Percentiles rank a stretch among this genome's conserved stretches.
Evolutionary conservation across 2,329 filamentous ascomycete genomes (phyloP).

Genomic region (Cladosporium sp.): DNA sequence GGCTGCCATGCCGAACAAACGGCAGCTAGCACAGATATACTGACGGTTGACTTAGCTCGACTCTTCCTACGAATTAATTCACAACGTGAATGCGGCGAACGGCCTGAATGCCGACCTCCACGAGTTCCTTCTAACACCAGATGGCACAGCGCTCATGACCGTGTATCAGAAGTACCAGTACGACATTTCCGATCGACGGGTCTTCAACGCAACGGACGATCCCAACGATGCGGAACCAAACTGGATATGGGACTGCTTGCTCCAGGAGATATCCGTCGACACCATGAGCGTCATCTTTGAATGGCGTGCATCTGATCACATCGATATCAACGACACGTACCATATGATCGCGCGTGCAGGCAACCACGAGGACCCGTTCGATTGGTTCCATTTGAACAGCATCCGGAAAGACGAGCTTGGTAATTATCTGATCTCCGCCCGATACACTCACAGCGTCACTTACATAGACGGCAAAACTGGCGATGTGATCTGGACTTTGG

Average conservation of each 20-base stretch:
- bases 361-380: conserved; percentile 38
- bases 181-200: conserved; percentile 20
- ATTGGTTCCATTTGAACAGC: conserved; percentile 54
- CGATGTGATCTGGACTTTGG: conserved; percentile 47
- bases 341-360: conserved; percentile 28
- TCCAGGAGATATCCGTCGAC: conserved; percentile 25
- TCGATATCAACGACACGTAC: conserved; percentile 40
- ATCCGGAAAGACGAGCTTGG: conserved; percentile 47
- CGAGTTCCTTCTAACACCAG: conserved; percentile 39
- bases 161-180: conserved; percentile 26
- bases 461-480: conserved; percentile 45
- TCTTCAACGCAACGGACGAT: conserved; percentile 26
- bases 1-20: too few species aligned
- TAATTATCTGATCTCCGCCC: conserved; percentile 51
- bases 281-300: conserved; percentile 13
- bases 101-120: conserved; percentile 37
- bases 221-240: conserved; percentile 26
- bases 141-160: conserved; percentile 39
- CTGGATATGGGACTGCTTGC: conserved; percentile 23
- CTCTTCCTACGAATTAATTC: conserved; percentile 29
- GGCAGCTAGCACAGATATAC: conserved; percentile 20
- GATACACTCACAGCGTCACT: conserved; percentile 44
- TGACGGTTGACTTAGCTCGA: conserved; percentile 21
- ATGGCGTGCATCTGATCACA: conserved; percentile 42
- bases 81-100: conserved; percentile 35